Evolutionary conservation across 192 early-diverging fungal species (phyloP).

Genomic region (Endogone sp.): DNA sequence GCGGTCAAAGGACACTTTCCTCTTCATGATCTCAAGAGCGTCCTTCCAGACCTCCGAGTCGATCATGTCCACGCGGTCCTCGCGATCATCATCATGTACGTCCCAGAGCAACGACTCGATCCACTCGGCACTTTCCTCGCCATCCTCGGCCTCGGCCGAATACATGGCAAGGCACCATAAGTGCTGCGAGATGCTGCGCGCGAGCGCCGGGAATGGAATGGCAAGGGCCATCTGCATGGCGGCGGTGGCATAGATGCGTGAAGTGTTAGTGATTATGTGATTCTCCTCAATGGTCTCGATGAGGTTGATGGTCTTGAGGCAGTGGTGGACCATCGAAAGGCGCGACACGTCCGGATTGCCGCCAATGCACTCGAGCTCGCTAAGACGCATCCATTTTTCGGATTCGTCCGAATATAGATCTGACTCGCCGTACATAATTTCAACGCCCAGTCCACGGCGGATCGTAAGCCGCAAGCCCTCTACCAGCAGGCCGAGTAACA

Average conservation of each 20-base stretch:
- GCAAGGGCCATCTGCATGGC: conserved; percentile 23
- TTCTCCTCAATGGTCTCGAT: conserved; percentile 24
- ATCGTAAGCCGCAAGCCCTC: conserved; percentile 11
- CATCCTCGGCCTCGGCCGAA: conserved; percentile 12
- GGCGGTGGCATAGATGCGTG: conserved; percentile 31
- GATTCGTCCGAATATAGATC: conserved; percentile 13
- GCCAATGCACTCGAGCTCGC: conserved; percentile 31
- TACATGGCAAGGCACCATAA: conserved; percentile 25
- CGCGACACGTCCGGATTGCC: conserved; percentile 17
- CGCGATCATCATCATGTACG: conserved; percentile 21
- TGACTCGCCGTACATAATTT: conserved; percentile 12
- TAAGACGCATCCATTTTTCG: conserved; percentile 27
- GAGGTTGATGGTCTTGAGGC: conserved; percentile 25
- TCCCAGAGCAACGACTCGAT: conserved; percentile 24
- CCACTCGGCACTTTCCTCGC: background rate
- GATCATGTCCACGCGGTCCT: conserved; percentile 23
- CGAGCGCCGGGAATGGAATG: conserved; percentile 9
- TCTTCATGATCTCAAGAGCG: conserved; percentile 24
- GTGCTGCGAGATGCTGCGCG: conserved; percentile 11
- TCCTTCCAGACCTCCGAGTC: conserved; percentile 25
- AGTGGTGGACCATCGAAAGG: conserved; percentile 18
- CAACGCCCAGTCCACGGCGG: conserved; percentile 20
- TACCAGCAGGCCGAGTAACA: background rate
- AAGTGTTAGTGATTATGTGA: conserved; percentile 9
- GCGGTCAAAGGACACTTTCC: conserved; percentile 11